A percentile compares a stretch with the other conserved stretches of the same genome.
These are phyloP conservation scores for Colletotrichum magnum DNA, from an alignment of 2,329 filamentous ascomycete genomes.

Conservation along the genomic window DNA sequence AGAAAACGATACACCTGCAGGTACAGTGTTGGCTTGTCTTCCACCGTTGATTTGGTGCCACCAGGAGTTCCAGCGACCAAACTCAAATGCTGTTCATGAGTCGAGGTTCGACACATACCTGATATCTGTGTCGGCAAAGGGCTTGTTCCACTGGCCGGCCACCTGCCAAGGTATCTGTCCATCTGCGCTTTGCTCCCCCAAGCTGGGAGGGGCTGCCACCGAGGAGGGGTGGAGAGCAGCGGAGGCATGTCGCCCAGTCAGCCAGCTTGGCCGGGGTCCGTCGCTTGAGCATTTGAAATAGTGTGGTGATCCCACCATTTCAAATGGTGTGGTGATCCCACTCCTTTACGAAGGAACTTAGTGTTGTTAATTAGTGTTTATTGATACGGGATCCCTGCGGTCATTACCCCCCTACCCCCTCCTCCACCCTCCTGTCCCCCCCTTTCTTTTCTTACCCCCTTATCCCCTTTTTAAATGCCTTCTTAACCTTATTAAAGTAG, in stretches of 20 bases:
- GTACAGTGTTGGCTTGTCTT: background rate
- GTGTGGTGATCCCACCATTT: constrained; percentile 36
- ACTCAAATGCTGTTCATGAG: background rate
- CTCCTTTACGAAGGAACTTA: too few relatives aligned
- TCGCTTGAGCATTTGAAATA: constrained; percentile 14
- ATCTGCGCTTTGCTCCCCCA: constrained; percentile 18
- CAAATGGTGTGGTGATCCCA: constrained; percentile 36
- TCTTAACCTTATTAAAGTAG: too few relatives aligned
- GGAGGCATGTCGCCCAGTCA: constrained; percentile 26
- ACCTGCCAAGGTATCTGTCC: background rate
- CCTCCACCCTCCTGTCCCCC: too few relatives aligned
- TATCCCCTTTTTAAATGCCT: too few relatives aligned
- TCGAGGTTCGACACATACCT: background rate
- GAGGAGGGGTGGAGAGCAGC: constrained; percentile 7
- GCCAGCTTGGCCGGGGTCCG: constrained; percentile 6
- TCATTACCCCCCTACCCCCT: too few relatives aligned
- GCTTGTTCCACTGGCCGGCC: background rate
- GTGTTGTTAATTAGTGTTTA: too few relatives aligned
- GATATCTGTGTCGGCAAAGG: background rate
- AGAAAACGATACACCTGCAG: background rate
- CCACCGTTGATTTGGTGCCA: background rate
- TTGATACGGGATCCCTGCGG: too few relatives aligned
- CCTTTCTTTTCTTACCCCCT: too few relatives aligned
- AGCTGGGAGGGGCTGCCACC: constrained; percentile 20
- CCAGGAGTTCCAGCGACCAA: background rate